Conservation (phyloP, 108 stramenopile species). For the Nannochloropsis salina region DNA sequence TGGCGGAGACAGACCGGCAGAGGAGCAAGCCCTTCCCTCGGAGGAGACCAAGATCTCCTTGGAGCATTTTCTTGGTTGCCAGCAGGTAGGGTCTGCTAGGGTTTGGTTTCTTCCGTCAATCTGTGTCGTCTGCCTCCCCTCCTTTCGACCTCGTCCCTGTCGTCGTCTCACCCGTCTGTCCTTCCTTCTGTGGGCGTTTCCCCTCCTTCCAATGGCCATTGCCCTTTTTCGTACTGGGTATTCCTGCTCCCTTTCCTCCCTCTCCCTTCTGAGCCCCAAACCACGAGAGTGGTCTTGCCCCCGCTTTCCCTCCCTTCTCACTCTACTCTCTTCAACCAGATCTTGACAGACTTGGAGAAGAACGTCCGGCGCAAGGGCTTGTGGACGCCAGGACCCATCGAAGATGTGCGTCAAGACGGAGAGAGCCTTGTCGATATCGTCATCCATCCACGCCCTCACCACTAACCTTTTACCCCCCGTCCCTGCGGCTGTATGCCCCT, state of each 20-base stretch:
- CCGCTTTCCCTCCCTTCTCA: background rate
- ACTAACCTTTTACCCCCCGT: background rate
- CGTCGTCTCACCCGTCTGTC: too few relatives aligned
- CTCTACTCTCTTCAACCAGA: background rate
- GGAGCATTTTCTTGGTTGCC: background rate
- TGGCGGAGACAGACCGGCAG: background rate
- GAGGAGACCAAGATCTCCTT: background rate
- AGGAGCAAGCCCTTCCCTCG: background rate
- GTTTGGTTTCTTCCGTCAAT: background rate
- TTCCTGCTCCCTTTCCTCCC: too few relatives aligned
- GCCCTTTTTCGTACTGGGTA: too few relatives aligned
- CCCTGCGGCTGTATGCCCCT: too few relatives aligned
- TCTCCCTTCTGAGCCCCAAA: too few relatives aligned
- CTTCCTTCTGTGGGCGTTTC: too few relatives aligned
- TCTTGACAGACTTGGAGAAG: background rate
- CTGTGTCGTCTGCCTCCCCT: background rate
- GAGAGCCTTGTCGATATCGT: too few relatives aligned
- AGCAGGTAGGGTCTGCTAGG: background rate
- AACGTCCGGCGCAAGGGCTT: background rate
- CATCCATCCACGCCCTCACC: background rate
- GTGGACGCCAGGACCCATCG: background rate
- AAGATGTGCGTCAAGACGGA: background rate
- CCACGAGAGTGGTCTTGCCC: background rate
- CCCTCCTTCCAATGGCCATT: too few relatives aligned
- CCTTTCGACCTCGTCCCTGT: background rate